These are phyloP conservation scores for Penicillium chermesinum DNA, from an alignment of 495 filamentous ascomycete species.

Conservation along the genomic window DNA sequence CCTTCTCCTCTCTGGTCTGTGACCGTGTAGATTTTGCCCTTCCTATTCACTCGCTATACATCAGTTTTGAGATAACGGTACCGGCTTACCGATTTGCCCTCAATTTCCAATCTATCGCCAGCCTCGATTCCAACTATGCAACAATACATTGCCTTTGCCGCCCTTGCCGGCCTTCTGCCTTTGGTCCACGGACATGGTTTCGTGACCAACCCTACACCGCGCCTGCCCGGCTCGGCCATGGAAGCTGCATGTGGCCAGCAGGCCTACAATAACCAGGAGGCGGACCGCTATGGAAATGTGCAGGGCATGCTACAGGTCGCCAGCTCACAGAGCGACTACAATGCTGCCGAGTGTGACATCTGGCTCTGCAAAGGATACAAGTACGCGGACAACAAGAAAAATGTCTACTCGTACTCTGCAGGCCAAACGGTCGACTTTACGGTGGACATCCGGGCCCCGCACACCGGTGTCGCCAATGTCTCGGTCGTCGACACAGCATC, in stretches of 20 bases:
- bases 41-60: constrained; percentile 21
- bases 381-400: constrained; percentile 63
- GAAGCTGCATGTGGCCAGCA: constrained; percentile 56
- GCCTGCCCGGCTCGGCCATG: constrained; percentile 57
- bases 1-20: constrained; percentile 33
- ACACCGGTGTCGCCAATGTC: constrained; percentile 64
- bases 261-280: constrained; percentile 53
- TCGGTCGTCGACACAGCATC: constrained; percentile 59
- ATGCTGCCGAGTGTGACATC: constrained; percentile 55
- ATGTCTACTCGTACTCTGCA: constrained; percentile 55
- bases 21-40: constrained; percentile 24
- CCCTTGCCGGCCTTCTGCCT: constrained; percentile 46
- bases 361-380: constrained; percentile 70
- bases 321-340: constrained; percentile 51
- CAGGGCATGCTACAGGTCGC: constrained; percentile 60
- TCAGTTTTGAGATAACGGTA: constrained; percentile 24
- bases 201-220: constrained; percentile 52
- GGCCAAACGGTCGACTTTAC: constrained; percentile 56
- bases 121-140: constrained; percentile 28
- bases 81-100: constrained; percentile 30
- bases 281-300: constrained; percentile 64
- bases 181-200: constrained; percentile 59
- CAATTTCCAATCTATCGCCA: constrained; percentile 10
- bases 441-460: constrained; percentile 58
- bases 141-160: constrained; percentile 25